Evolutionary conservation across 345 rosid genomes (phyloP), one percentile per base, ranked within the genome.

Genomic region (Iberis pinnata): DNA sequence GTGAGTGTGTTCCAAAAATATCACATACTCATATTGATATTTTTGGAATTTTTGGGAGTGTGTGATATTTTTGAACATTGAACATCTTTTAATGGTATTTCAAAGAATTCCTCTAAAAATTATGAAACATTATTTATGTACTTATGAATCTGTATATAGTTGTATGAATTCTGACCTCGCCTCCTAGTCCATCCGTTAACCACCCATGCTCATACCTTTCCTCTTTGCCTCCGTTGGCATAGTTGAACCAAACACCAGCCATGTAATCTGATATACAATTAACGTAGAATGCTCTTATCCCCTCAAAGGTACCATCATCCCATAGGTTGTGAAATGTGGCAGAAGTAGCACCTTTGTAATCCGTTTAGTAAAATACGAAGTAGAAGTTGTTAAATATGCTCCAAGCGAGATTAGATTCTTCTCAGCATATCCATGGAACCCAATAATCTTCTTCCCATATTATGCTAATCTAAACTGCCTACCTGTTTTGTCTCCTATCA

Each of bases 351-450:
- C 33, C 33, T 3, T 29, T 4, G 33, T 9, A 8, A 32, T 19
- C 61, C 9, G 18, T 16, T 55, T 40, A 0, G 42, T 22, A 1
- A 36, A 2, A 52, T n/a, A 6, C 16, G 38, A 11, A 4, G 16
- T 19, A 6, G 12, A 29, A 2, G 2, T 32, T 32, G 22, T 49
- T 22, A 39, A 27, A 27, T 32, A 61, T 27, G 33, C 57, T 14
- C 57, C 46, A 41, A 61, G 47, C n/a, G 58, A 27, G 47, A 14
- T 41, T 0, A 61, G 13, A 6, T 19, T 18, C 11, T 41, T 49
- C 5, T 22, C 58, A 0, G 13, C 20, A 31, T 11, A 40, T 41
- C 65, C 50, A 41, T 61, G 52, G 18, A 51, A 51, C 12, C 66
- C 59, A 19, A 61, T 27, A 2, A 61, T 50, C 43, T 60, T 49